Evolutionary conservation across 2,329 filamentous ascomycete species (phyloP).

Genomic region (Aspergillus felis): DNA sequence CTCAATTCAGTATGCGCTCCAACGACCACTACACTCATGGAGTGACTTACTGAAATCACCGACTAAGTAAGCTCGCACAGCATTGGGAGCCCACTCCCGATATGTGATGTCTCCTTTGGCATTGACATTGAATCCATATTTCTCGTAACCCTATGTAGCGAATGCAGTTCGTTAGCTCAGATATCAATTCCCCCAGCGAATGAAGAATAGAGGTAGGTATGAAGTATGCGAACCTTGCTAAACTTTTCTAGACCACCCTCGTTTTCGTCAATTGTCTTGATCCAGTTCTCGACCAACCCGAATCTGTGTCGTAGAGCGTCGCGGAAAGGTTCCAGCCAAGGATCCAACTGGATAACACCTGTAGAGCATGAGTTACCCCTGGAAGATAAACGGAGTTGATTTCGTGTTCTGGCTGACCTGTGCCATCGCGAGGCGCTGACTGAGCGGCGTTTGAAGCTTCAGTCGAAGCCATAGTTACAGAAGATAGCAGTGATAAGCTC

Average conservation of each 20-base stretch:
- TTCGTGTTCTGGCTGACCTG: constrained; percentile 21
- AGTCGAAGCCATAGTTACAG: constrained; percentile 18
- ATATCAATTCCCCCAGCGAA: neutral
- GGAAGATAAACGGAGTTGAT: neutral
- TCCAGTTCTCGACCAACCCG: constrained; percentile 77
- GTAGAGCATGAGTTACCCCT: constrained; percentile 9
- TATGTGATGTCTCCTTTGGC: constrained; percentile 82
- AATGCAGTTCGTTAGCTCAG: constrained; percentile 1
- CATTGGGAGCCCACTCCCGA: constrained; percentile 95
- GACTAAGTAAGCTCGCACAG: constrained; percentile 75
- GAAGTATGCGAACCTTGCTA: constrained; percentile 59
- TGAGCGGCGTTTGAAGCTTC: constrained; percentile 2
- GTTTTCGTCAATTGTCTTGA: constrained; percentile 72
- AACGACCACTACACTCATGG: constrained; percentile 1
- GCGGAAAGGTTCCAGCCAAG: constrained; percentile 82
- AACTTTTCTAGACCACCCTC: constrained; percentile 93
- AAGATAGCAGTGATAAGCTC: neutral
- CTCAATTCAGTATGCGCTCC: constrained; percentile 22
- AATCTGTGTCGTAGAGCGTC: constrained; percentile 73
- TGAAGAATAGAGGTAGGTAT: neutral
- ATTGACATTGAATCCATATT: constrained; percentile 78
- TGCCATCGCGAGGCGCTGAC: constrained; percentile 21
- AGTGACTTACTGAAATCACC: constrained; percentile 80
- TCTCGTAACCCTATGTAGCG: constrained; percentile 68
- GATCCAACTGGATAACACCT: constrained; percentile 86